A percentile compares a stretch with the other conserved stretches of the same genome.
Conservation (phyloP, 768 basidiomycete species). For the Collybia mongolica region DNA sequence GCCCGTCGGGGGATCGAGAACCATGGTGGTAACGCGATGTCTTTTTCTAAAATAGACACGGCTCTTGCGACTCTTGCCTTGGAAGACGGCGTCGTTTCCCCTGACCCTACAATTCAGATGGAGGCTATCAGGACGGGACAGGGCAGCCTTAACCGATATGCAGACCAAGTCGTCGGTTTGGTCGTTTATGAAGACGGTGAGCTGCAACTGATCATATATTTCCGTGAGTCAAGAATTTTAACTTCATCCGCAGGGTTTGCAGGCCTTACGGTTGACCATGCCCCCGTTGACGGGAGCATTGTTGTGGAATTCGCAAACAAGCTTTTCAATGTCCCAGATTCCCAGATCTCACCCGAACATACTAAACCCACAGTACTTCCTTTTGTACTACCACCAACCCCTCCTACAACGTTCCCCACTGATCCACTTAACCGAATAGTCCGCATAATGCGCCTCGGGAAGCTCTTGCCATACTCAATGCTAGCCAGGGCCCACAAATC, state of each 20-base stretch:
- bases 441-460: not conserved
- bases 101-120: not conserved
- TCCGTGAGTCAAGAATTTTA: not conserved
- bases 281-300: not conserved
- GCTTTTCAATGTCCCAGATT: not conserved
- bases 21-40: not conserved
- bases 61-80: not conserved
- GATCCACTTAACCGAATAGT: not conserved
- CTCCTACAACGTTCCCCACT: not conserved
- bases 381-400: not conserved
- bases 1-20: not conserved
- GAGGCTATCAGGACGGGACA: not conserved
- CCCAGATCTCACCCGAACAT: not conserved
- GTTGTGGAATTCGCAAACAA: not conserved
- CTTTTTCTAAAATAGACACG: not conserved
- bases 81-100: not conserved
- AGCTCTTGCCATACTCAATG: not conserved
- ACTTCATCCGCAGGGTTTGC: not conserved
- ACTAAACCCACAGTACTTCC: not conserved
- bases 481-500: not conserved
- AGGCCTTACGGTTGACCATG: conserved; percentile 2
- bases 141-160: not conserved
- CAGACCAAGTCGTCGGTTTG: conserved; percentile 2
- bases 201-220: not conserved
- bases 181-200: conserved; percentile 1